Base-by-base conservation (phyloP, 2,329 filamentous ascomycete genomes). In the Xylariaceae sp. region DNA sequence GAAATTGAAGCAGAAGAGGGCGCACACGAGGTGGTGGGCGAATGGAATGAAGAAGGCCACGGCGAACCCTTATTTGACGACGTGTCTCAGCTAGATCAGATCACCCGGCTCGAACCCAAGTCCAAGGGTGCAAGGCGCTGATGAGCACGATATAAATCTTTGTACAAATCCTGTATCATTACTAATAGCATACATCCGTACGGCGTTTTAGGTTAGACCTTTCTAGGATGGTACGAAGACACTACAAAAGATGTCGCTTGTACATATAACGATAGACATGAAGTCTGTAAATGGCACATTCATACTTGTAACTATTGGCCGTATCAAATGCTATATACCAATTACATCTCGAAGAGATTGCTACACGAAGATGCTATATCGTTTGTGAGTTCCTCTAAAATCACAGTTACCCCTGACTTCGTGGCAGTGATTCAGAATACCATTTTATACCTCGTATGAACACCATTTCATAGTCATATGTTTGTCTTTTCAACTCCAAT, bases 21-120 rank as follows among this genome's bases (percentile, higher is more conserved):
- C 6, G 39, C 27, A 7, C 53, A 58, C 47, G 59, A 67, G 46
- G 55, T 59, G 6, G 47, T 56, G 5, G 64, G 62, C 2, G 51
- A 63, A 9, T 71, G 68, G 68, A 59, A 60, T 10, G 60, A 68
- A 38, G 64, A 65, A 47, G 64, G 64, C 19, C 65, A 68, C 12
- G 62, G 66, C 51, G 69, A 72, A 51, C 66, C 69, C 1, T 51
- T 70, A 15, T 62, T 55, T 32, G 54, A 64, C 6, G 62, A 61
- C 39, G 32, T 54, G 5, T 51, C 49, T 6, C 57, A 65, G 19
- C 36, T 63, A 4, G 44, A 55, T 36, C 18, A 54, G 11, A 58
- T 58, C 31, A 55, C 44, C 2, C 43, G 49, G 15, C 36, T 47
- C n/a, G 36, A 36, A 27, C 22, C 22, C 22, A 48, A 18, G 14